Percentiles rank a stretch among this genome's conserved stretches.
phyloP scores from a whole-genome alignment of 139 green algal species.

The Picochlorum sp. region DNA sequence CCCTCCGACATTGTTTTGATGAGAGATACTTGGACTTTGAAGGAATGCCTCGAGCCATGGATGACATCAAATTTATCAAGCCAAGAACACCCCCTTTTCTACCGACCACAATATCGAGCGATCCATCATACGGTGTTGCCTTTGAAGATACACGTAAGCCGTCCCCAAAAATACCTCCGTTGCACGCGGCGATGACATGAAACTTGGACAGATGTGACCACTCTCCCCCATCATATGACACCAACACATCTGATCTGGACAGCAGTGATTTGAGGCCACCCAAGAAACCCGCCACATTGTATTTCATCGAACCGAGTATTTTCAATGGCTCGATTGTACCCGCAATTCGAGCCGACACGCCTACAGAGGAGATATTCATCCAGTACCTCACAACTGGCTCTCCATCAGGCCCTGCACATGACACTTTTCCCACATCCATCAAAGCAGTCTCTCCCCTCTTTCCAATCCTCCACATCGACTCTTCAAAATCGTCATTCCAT shows the following conservation, averaged over 20 bases:
- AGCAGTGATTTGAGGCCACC: background rate
- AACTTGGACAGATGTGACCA: background rate
- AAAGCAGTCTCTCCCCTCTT: conserved; percentile 1
- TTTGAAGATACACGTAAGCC: background rate
- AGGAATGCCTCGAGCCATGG: no score
- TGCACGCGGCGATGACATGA: background rate
- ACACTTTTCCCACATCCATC: conserved; percentile 4
- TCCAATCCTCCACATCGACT: conserved; percentile 10
- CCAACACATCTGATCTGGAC: background rate
- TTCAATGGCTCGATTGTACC: background rate
- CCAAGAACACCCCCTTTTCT: background rate
- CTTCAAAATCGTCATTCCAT: conserved; percentile 13
- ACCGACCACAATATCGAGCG: conserved; percentile 2
- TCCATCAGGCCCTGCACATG: conserved; percentile 2
- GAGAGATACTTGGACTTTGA: no score
- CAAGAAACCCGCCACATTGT: background rate
- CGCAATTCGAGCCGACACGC: background rate
- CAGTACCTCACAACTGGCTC: background rate
- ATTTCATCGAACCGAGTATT: background rate
- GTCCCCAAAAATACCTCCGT: conserved; percentile 11
- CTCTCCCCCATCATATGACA: conserved; percentile 7
- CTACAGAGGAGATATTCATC: conserved; percentile 4
- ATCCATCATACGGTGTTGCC: conserved; percentile 7
- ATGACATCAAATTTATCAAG: background rate
- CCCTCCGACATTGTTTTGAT: no score